Evolutionary conservation across 1,139 yeast genomes (phyloP).

Genomic region (Pneumocystis carinii): DNA sequence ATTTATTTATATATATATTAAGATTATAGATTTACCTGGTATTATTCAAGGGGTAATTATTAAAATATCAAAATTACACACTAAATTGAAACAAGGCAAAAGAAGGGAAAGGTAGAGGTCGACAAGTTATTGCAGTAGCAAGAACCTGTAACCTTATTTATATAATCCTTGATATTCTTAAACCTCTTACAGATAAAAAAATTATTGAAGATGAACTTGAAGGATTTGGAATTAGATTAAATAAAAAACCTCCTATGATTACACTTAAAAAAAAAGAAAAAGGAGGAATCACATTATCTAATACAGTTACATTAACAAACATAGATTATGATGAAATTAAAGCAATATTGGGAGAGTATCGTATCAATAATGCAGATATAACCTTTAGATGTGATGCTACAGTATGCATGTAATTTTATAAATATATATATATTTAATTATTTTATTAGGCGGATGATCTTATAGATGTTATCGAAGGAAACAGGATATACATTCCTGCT

Average conservation of each 20-base stretch:
- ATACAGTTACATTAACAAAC: conserved; percentile 82
- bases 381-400: conserved; percentile 96
- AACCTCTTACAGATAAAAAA: conserved; percentile 84
- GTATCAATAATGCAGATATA: conserved; percentile 91
- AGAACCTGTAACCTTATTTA: conserved; percentile 86
- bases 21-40: conserved; percentile 92
- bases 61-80: conserved; percentile 36
- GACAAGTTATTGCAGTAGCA: conserved; percentile 96
- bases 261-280: conserved; percentile 79
- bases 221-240: conserved; percentile 91
- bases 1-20: not conserved
- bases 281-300: conserved; percentile 89
- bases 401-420: conserved; percentile 34
- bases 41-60: conserved; percentile 98
- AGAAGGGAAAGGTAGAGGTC: conserved; percentile 63
- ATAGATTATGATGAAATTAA: conserved; percentile 82
- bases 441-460: conserved; percentile 20
- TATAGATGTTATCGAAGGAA: conserved; percentile 55
- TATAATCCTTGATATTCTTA: conserved; percentile 87
- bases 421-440: conserved; percentile 56
- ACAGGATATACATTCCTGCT: conserved; percentile 88
- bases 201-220: conserved; percentile 89
- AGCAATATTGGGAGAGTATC: conserved; percentile 91
- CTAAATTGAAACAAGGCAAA: not conserved
- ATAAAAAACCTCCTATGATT: conserved; percentile 79